phyloP scores from a whole-genome alignment of 129 eudicot genomes.

The Arctium lappa region DNA sequence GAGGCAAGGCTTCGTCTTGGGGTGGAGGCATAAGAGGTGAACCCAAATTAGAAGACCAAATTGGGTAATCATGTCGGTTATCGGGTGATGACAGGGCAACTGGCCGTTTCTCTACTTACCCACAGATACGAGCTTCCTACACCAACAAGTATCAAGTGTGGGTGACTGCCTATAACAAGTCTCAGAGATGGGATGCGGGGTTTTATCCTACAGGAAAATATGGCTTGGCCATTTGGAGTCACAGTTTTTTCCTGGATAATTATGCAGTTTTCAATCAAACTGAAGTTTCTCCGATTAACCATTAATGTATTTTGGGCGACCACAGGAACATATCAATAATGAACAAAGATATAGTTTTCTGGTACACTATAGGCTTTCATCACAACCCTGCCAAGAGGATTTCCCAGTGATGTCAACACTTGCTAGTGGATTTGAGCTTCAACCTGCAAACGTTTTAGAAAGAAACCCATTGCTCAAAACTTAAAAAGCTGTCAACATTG shows the following conservation, averaged over 20 bases:
- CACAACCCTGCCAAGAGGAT: constrained; percentile 67
- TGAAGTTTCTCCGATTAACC: background rate
- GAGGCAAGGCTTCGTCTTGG: constrained; percentile 53
- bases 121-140: constrained; percentile 70
- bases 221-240: constrained; percentile 66
- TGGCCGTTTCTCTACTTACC: constrained; percentile 53
- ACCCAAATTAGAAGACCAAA: constrained; percentile 64
- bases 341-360: constrained; percentile 69
- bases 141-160: constrained; percentile 67
- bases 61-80: constrained; percentile 71
- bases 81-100: constrained; percentile 52
- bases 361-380: constrained; percentile 79
- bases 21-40: constrained; percentile 48
- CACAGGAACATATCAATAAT: constrained; percentile 61
- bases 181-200: constrained; percentile 93
- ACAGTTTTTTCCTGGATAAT: constrained; percentile 15
- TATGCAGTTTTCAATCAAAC: background rate
- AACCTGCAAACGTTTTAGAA: constrained; percentile 37
- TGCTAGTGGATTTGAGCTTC: too few relatives aligned
- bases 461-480: constrained; percentile 51
- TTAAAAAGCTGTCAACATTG: background rate
- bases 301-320: background rate
- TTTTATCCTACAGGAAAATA: constrained; percentile 90
- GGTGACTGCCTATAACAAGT: constrained; percentile 69
- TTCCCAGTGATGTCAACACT: background rate